phyloP scores from a whole-genome alignment of 2,329 filamentous ascomycete genomes.

The Hypoxylon sp. region DNA sequence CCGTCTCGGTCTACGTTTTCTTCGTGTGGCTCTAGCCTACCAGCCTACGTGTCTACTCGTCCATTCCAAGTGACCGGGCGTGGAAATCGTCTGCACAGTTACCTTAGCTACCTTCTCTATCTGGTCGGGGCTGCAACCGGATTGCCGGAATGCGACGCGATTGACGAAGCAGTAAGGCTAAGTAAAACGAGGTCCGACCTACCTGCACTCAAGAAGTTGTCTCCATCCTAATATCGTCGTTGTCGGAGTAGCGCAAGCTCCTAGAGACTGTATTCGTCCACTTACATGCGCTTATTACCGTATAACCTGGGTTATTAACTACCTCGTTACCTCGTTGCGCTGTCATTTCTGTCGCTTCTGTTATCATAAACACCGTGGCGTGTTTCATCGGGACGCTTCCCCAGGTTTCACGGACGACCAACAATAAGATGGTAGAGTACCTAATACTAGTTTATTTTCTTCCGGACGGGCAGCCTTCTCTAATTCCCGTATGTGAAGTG shows the following conservation, averaged over 20 bases:
- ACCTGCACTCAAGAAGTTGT: constrained; percentile 30
- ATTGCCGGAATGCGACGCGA: constrained; percentile 44
- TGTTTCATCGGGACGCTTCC: constrained; percentile 15
- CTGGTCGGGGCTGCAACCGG: constrained; percentile 41
- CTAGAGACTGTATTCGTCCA: constrained; percentile 4
- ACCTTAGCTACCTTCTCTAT: constrained; percentile 46
- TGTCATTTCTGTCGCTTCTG: background rate
- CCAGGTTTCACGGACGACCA: constrained; percentile 24
- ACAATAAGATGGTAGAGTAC: constrained; percentile 23
- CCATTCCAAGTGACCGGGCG: constrained; percentile 14
- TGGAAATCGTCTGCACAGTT: constrained; percentile 5
- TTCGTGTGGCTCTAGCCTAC: background rate
- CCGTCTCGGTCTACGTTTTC: constrained; percentile 27
- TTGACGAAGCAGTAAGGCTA: constrained; percentile 36
- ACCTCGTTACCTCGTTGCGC: constrained; percentile 22
- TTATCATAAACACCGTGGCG: constrained; percentile 20
- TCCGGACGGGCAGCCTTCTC: constrained; percentile 11
- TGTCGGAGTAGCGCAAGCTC: constrained; percentile 23
- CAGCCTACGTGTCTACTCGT: background rate
- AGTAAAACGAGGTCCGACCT: constrained; percentile 32
- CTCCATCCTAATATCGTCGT: constrained; percentile 16
- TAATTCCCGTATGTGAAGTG: constrained; percentile 16
- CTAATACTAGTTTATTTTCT: constrained; percentile 15
- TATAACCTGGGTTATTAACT: constrained; percentile 15
- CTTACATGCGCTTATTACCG: constrained; percentile 6